Conservation (phyloP, 2,329 filamentous ascomycete genomes). For the Colletotrichum cuscutae region DNA sequence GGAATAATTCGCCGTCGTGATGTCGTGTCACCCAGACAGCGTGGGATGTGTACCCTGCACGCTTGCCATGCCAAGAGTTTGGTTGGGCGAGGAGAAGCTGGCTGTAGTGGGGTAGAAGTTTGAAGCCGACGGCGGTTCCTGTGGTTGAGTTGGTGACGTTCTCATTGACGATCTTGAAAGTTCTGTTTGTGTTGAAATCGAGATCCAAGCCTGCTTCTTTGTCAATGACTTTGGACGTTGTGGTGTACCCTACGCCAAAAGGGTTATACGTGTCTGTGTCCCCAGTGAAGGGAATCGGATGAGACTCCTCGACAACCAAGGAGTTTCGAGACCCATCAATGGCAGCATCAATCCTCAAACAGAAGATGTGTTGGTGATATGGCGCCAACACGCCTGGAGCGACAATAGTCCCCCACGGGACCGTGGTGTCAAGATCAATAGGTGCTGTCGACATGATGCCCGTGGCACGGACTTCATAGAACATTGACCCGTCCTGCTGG, state of each 20-base stretch:
- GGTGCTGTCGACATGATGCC: slow-evolving; percentile 59
- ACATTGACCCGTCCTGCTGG: slow-evolving; percentile 59
- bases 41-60: slow-evolving; percentile 55
- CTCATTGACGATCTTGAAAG: slow-evolving; percentile 61
- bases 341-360: slow-evolving; percentile 71
- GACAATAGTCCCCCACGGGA: slow-evolving; percentile 71
- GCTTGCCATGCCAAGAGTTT: slow-evolving; percentile 49
- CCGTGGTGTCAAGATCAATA: slow-evolving; percentile 62
- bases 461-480: slow-evolving; percentile 48
- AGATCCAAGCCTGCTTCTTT: slow-evolving; percentile 60
- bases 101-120: slow-evolving; percentile 57
- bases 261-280: slow-evolving; percentile 52
- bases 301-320: slow-evolving; percentile 51
- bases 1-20: slow-evolving; percentile 54
- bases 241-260: slow-evolving; percentile 58
- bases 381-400: slow-evolving; percentile 70
- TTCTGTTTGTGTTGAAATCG: slow-evolving; percentile 58
- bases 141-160: slow-evolving; percentile 53
- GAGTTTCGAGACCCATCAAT: slow-evolving; percentile 70
- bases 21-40: slow-evolving; percentile 58
- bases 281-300: slow-evolving; percentile 52
- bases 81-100: slow-evolving; percentile 54
- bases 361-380: slow-evolving; percentile 77
- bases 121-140: slow-evolving; percentile 56
- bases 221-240: slow-evolving; percentile 54